A percentile compares a stretch with the other conserved stretches of the same genome.
phyloP scores from a whole-genome alignment of 805 yeast genomes.

The Kurtzmaniella fragi region DNA sequence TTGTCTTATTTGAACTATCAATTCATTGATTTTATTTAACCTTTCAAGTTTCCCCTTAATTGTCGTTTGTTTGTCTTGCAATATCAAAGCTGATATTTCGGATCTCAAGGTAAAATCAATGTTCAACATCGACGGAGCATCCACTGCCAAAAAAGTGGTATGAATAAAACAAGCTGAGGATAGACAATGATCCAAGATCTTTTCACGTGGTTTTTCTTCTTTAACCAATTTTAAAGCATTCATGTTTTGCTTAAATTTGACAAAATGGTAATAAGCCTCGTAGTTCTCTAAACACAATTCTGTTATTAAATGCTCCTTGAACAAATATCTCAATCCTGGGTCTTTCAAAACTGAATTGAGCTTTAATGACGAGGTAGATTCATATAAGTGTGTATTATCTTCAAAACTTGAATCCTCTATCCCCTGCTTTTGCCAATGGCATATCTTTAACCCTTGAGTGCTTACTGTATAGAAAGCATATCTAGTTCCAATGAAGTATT shows the following conservation, averaged over 20 bases:
- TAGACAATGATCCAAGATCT: slow-evolving; percentile 34
- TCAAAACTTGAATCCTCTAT: slow-evolving; percentile 10
- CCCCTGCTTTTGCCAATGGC: slow-evolving; percentile 25
- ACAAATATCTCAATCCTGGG: slow-evolving; percentile 70
- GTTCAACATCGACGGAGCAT: slow-evolving; percentile 68
- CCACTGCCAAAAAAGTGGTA: slow-evolving; percentile 57
- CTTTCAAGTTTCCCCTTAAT: slow-evolving; percentile 7
- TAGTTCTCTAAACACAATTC: slow-evolving; percentile 72
- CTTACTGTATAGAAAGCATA: slow-evolving; percentile 42
- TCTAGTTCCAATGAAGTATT: slow-evolving; percentile 24
- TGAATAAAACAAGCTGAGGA: slow-evolving; percentile 61
- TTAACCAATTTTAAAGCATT: slow-evolving; percentile 27
- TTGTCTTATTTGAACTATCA: slow-evolving; percentile 44
- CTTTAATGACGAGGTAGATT: background rate
- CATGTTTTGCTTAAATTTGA: slow-evolving; percentile 46
- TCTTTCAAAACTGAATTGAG: slow-evolving; percentile 52
- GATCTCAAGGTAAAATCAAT: slow-evolving; percentile 52
- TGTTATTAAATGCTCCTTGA: slow-evolving; percentile 58
- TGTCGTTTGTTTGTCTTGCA: slow-evolving; percentile 12
- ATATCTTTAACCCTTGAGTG: slow-evolving; percentile 34
- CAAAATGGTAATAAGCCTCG: slow-evolving; percentile 62
- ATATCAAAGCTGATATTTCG: slow-evolving; percentile 28
- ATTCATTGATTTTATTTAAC: slow-evolving; percentile 17
- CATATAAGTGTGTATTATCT: background rate
- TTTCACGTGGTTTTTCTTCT: slow-evolving; percentile 5